Evolutionary conservation across 116 monocot genomes (phyloP).

Genomic region (Thalassia testudinum): DNA sequence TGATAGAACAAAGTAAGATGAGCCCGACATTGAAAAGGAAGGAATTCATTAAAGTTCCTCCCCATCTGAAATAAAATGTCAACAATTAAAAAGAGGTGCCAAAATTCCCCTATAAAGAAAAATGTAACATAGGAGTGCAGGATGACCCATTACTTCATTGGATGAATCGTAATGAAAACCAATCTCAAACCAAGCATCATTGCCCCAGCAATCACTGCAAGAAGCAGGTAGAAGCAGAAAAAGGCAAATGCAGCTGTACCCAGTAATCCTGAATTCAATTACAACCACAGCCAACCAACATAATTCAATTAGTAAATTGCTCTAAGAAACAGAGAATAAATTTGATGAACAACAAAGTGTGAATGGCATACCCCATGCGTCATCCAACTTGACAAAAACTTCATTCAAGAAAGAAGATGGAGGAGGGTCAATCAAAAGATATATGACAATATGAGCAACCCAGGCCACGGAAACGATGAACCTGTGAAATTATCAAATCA

Average conservation of each 20-base stretch:
- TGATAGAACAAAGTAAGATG: constrained; percentile 90
- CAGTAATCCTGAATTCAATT: constrained; percentile 51
- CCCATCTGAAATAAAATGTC: constrained; percentile 53
- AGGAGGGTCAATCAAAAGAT: constrained; percentile 75
- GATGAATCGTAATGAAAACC: constrained; percentile 94
- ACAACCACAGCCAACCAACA: constrained; percentile 3
- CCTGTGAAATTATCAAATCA: constrained; percentile 14
- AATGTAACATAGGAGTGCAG: background rate
- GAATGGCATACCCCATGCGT: constrained; percentile 70
- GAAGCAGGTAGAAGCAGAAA: constrained; percentile 95
- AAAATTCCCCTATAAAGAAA: background rate
- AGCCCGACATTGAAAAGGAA: constrained; percentile 98
- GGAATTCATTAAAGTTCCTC: constrained; percentile 94
- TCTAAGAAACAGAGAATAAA: background rate
- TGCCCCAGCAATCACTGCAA: constrained; percentile 93
- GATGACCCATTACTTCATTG: constrained; percentile 78
- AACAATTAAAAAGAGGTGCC: background rate
- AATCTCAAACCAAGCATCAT: constrained; percentile 93
- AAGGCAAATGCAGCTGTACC: constrained; percentile 96
- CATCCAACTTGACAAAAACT: constrained; percentile 88
- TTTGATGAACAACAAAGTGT: background rate
- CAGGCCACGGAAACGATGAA: constrained; percentile 89
- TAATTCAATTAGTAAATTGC: background rate
- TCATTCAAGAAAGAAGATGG: constrained; percentile 88
- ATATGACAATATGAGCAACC: constrained; percentile 92